phyloP scores from a whole-genome alignment of 345 rosid genomes.

The Cardamine occulta region DNA sequence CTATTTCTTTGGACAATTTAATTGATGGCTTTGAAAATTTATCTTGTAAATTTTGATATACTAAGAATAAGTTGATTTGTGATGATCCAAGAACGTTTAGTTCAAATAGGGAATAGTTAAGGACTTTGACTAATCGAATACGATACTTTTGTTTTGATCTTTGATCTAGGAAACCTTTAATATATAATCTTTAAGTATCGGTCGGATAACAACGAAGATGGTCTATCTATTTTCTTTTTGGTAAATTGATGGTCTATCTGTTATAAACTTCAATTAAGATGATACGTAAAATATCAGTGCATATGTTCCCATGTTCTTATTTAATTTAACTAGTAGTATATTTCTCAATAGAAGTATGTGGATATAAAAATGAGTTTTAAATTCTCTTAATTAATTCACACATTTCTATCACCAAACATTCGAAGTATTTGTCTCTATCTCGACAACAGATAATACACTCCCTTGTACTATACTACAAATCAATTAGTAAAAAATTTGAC shows the following conservation, averaged over 20 bases:
- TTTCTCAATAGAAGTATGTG: not conserved
- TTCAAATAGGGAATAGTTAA: not conserved
- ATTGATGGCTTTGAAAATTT: slow-evolving; percentile 9
- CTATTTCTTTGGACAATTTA: not conserved
- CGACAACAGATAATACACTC: slow-evolving; percentile 37
- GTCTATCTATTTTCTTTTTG: not conserved
- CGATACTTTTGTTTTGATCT: slow-evolving; percentile 11
- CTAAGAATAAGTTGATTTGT: not conserved
- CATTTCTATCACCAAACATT: slow-evolving; percentile 44
- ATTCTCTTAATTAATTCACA: slow-evolving; percentile 24
- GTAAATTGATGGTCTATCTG: not conserved
- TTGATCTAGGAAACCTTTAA: not conserved
- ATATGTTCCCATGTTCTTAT: not conserved
- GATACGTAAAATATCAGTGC: not conserved
- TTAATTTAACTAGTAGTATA: not conserved
- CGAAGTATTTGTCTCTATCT: slow-evolving; percentile 43
- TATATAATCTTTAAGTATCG: not conserved
- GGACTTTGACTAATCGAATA: not conserved
- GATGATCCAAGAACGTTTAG: not conserved
- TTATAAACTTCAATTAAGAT: slow-evolving; percentile 5
- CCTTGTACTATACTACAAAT: slow-evolving; percentile 27
- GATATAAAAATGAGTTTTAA: slow-evolving; percentile 1
- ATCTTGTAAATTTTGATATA: not conserved
- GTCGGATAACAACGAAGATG: slow-evolving; percentile 4
- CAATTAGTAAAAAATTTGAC: slow-evolving; percentile 16